These are phyloP conservation scores for Penicillium flavigenum DNA, from an alignment of 495 filamentous ascomycete genomes.

Conservation along the genomic window DNA sequence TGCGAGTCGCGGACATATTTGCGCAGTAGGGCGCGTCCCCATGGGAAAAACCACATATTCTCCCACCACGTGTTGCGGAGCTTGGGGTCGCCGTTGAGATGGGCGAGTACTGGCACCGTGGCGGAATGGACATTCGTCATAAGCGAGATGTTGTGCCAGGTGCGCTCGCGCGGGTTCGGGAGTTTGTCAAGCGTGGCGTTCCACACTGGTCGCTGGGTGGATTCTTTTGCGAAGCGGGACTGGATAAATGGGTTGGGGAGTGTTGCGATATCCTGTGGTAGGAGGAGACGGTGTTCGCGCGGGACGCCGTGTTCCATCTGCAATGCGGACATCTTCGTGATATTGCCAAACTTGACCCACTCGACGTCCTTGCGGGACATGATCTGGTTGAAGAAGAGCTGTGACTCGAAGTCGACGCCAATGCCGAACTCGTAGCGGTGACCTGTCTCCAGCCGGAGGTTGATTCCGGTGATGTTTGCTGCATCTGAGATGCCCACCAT, in stretches of 20 bases:
- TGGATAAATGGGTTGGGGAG: constrained; percentile 43
- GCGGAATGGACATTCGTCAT: constrained; percentile 54
- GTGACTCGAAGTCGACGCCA: constrained; percentile 56
- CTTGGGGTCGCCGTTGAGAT: constrained; percentile 48
- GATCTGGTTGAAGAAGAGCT: constrained; percentile 53
- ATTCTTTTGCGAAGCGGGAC: constrained; percentile 32
- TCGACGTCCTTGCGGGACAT: constrained; percentile 46
- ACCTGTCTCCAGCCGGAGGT: constrained; percentile 38
- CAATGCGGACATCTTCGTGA: constrained; percentile 37
- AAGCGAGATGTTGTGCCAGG: constrained; percentile 52
- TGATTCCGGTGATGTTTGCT: constrained; percentile 47
- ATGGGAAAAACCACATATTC: constrained; percentile 58
- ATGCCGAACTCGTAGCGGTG: constrained; percentile 58
- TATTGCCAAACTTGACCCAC: constrained; percentile 49
- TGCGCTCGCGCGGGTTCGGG: constrained; percentile 33
- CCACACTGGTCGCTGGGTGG: constrained; percentile 37
- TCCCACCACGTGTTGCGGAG: constrained; percentile 50
- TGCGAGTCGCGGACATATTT: constrained; percentile 49
- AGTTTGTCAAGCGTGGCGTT: constrained; percentile 46
- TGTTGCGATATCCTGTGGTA: constrained; percentile 44
- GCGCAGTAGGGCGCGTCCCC: constrained; percentile 51
- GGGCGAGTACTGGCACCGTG: constrained; percentile 49
- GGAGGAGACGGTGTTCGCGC: constrained; percentile 42
- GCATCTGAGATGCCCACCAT: constrained; percentile 47
- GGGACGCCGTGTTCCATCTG: constrained; percentile 45